These are phyloP conservation scores for Pleomassaria siparia DNA, from an alignment of 2,329 filamentous ascomycete species.

Conservation along the genomic window DNA sequence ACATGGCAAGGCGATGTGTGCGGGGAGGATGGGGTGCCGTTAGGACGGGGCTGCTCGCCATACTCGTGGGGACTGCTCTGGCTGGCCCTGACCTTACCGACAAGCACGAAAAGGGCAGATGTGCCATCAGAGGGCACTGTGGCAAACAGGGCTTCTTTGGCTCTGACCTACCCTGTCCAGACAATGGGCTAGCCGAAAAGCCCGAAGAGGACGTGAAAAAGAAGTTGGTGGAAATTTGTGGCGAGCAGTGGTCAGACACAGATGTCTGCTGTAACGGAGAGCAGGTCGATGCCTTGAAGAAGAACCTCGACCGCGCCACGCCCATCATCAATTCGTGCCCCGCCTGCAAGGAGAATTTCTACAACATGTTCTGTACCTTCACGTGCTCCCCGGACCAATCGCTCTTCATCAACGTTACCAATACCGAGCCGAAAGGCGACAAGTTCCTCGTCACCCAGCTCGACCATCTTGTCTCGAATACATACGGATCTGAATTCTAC, in stretches of 20 bases:
- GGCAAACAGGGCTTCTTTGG: conserved; percentile 90
- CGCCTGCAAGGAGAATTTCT: conserved; percentile 98
- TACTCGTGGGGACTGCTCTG: conserved; percentile 29
- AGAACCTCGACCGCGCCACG: conserved; percentile 83
- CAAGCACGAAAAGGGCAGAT: conserved; percentile 83
- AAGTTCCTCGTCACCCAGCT: conserved; percentile 80
- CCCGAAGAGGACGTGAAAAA: conserved; percentile 72
- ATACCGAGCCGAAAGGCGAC: conserved; percentile 62
- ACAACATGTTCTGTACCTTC: conserved; percentile 96
- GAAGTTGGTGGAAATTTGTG: conserved; percentile 82
- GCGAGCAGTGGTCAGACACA: conserved; percentile 79
- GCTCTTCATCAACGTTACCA: conserved; percentile 89
- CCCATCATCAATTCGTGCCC: conserved; percentile 91
- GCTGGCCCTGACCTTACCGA: conserved; percentile 36
- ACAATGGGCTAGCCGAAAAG: conserved; percentile 79
- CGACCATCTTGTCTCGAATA: conserved; percentile 81
- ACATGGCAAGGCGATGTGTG: conserved; percentile 24
- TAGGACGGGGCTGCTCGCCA: conserved; percentile 30
- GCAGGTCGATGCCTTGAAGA: conserved; percentile 79
- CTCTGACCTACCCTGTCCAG: conserved; percentile 84
- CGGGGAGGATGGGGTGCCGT: conserved; percentile 23
- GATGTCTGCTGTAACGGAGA: conserved; percentile 82
- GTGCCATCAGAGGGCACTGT: conserved; percentile 87
- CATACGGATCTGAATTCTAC: conserved; percentile 86
- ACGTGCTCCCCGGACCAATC: conserved; percentile 98